Percentiles rank a stretch among this genome's conserved stretches.
Evolutionary conservation across 2,329 filamentous ascomycete species (phyloP).

Genomic region (Amesomyces nigricolor): DNA sequence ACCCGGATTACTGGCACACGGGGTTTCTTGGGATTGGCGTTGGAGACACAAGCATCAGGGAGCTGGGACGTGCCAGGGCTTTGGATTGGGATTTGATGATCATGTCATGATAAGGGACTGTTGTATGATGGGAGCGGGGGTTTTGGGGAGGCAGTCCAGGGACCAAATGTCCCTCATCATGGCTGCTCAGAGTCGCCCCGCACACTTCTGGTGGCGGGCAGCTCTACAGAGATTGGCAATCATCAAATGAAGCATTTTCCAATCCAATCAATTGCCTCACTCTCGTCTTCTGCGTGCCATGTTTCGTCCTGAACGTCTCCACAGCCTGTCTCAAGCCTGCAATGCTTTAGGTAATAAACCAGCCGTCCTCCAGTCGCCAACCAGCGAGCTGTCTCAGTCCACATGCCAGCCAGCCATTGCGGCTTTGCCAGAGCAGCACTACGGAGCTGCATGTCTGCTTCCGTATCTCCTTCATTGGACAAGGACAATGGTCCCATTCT

Average conservation of each 20-base stretch:
- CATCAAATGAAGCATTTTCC: conserved; percentile 18
- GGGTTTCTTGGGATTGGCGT: conserved; percentile 9
- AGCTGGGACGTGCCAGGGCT: conserved; percentile 6
- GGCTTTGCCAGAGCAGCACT: conserved; percentile 10
- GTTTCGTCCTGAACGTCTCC: conserved; percentile 4
- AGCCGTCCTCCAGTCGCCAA: conserved; percentile 1
- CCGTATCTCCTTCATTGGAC: conserved; percentile 6
- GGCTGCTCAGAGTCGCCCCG: neutral
- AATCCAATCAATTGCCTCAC: conserved; percentile 13
- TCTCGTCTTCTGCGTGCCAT: neutral
- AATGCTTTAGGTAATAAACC: conserved; percentile 5
- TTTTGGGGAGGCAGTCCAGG: neutral
- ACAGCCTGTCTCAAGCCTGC: neutral
- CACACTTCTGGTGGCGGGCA: conserved; percentile 1
- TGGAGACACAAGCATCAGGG: conserved; percentile 5
- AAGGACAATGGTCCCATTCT: neutral
- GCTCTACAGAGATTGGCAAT: conserved; percentile 15
- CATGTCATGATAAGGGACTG: conserved; percentile 12
- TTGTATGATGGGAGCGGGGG: conserved; percentile 12
- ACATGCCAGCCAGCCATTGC: conserved; percentile 12
- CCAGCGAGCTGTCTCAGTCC: conserved; percentile 6
- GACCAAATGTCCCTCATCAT: too few species aligned
- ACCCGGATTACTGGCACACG: conserved; percentile 2
- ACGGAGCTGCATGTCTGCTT: conserved; percentile 8
- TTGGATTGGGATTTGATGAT: conserved; percentile 15